A percentile compares a stretch with the other conserved stretches of the same genome.
Evolutionary conservation across 2,329 filamentous ascomycete genomes (phyloP).

Genomic region (Leptographium procerum): DNA sequence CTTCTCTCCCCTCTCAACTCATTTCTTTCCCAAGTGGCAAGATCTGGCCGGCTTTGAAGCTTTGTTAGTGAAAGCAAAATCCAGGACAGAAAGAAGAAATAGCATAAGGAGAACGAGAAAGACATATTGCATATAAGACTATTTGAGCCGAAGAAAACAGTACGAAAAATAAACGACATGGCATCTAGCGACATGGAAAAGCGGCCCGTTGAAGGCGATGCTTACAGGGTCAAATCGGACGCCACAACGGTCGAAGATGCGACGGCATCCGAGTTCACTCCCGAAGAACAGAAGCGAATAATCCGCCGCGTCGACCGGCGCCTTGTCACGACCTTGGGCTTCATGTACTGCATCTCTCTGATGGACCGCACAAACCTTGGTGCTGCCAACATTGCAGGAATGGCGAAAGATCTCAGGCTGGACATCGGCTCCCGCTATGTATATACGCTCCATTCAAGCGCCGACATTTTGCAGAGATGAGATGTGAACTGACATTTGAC

Average conservation of each 20-base stretch:
- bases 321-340: constrained; percentile 48
- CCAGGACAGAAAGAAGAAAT: too few relatives aligned
- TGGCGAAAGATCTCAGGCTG: constrained; percentile 35
- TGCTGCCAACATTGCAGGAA: constrained; percentile 60
- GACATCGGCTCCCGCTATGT: constrained; percentile 32
- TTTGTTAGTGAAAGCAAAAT: too few relatives aligned
- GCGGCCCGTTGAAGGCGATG: background rate
- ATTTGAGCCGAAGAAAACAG: too few relatives aligned
- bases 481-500: background rate
- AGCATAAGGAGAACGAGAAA: too few relatives aligned
- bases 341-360: constrained; percentile 63
- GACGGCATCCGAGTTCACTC: constrained; percentile 33
- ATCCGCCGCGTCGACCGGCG: constrained; percentile 58
- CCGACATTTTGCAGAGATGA: too few relatives aligned
- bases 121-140: too few relatives aligned
- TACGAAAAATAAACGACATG: background rate
- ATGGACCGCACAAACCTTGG: constrained; percentile 73
- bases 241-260: background rate
- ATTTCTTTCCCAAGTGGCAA: too few relatives aligned
- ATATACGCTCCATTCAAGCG: constrained; percentile 10
- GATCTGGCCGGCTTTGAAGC: too few relatives aligned
- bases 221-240: background rate
- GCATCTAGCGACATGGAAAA: background rate
- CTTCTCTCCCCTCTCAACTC: too few relatives aligned
- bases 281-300: constrained; percentile 53